phyloP scores from a whole-genome alignment of 2,329 filamentous ascomycete genomes.

The Phaeomoniella chlamydospora region DNA sequence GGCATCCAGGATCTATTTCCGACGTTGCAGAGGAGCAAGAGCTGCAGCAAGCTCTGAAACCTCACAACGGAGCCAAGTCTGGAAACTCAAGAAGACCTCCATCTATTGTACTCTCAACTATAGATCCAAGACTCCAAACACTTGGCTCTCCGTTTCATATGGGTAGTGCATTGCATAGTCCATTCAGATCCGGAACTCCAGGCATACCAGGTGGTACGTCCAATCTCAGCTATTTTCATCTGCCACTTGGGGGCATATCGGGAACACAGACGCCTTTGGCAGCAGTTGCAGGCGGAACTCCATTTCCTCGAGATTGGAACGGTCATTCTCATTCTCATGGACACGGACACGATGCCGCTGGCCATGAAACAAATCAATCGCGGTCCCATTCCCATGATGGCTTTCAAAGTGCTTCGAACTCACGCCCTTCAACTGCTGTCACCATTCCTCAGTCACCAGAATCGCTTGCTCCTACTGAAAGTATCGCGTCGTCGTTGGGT shows the following conservation, averaged over 20 bases:
- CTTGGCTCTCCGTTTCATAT: conserved; percentile 1
- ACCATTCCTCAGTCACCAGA: conserved; percentile 7
- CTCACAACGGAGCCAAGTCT: conserved; percentile 7
- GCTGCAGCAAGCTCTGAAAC: conserved; percentile 3
- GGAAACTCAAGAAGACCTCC: background rate
- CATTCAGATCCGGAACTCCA: conserved; percentile 29
- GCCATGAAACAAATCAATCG: conserved; percentile 7
- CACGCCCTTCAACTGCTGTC: conserved; percentile 24
- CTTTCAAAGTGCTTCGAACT: conserved; percentile 17
- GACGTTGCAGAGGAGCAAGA: background rate
- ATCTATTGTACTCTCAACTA: background rate
- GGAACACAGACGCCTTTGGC: conserved; percentile 33
- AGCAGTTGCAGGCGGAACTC: conserved; percentile 26
- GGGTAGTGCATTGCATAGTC: conserved; percentile 21
- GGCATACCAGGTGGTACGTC: conserved; percentile 34
- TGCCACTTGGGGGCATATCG: conserved; percentile 31
- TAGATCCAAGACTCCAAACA: background rate
- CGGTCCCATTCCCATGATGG: conserved; percentile 18
- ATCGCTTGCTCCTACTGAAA: background rate
- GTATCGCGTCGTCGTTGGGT: background rate
- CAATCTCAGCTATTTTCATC: conserved; percentile 32
- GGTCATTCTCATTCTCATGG: conserved; percentile 7
- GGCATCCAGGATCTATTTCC: background rate
- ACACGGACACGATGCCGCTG: background rate
- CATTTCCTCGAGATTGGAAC: conserved; percentile 22